Percentiles rank a stretch among this genome's conserved stretches.
Evolutionary conservation across 2,329 filamentous ascomycete species (phyloP).

Genomic region (Arthrobotrys iridis): DNA sequence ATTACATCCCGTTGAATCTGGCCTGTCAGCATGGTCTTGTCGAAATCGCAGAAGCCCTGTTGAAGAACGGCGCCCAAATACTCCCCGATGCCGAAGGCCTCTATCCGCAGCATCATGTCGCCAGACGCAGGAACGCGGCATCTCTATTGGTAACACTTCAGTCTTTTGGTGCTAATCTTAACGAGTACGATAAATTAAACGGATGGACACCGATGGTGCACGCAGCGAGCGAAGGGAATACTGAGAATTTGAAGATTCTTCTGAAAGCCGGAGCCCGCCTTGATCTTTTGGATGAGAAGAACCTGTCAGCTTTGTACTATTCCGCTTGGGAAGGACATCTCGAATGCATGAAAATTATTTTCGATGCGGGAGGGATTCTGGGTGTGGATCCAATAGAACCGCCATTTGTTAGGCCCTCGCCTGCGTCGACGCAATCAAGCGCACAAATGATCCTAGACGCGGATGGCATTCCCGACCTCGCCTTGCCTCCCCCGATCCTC

Average conservation of each 20-base stretch:
- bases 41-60: slow-evolving; percentile 82
- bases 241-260: slow-evolving; percentile 83
- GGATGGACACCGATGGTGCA: slow-evolving; percentile 98
- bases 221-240: slow-evolving; percentile 93
- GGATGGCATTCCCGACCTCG: slow-evolving; percentile 90
- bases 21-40: slow-evolving; percentile 93
- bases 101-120: slow-evolving; percentile 96
- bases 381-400: slow-evolving; percentile 55
- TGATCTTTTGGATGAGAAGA: slow-evolving; percentile 88
- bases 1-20: slow-evolving; percentile 92
- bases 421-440: slow-evolving; percentile 60
- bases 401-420: slow-evolving; percentile 56
- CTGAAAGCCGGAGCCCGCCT: slow-evolving; percentile 81
- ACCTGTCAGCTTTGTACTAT: slow-evolving; percentile 94
- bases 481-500: slow-evolving; percentile 94
- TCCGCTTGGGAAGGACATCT: slow-evolving; percentile 97
- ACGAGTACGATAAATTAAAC: slow-evolving; percentile 94
- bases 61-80: slow-evolving; percentile 81
- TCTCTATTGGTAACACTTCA: slow-evolving; percentile 82
- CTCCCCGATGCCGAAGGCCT: slow-evolving; percentile 95
- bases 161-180: slow-evolving; percentile 84
- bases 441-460: slow-evolving; percentile 75
- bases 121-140: slow-evolving; percentile 83
- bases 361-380: slow-evolving; percentile 63
- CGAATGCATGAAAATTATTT: slow-evolving; percentile 89